Evolutionary conservation across 2,329 filamentous ascomycete species (phyloP).

Genomic region (Orbilia oligospora): DNA sequence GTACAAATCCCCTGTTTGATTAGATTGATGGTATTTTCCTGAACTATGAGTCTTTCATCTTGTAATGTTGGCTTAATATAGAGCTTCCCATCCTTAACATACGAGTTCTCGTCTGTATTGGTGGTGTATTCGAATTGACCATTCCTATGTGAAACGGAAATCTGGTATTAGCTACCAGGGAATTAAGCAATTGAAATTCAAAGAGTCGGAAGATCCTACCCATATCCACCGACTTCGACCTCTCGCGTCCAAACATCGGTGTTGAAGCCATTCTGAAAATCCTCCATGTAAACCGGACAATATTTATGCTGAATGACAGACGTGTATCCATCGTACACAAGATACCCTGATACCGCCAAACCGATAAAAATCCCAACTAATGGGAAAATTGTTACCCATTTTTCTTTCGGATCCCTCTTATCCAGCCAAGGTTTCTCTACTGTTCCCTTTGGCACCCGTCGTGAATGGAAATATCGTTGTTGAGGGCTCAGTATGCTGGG

Average conservation of each 20-base stretch:
- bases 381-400: constrained; percentile 87
- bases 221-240: constrained; percentile 80
- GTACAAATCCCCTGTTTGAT: constrained; percentile 78
- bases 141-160: constrained; percentile 71
- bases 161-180: neutral
- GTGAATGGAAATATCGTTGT: constrained; percentile 79
- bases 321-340: constrained; percentile 81
- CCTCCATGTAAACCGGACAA: constrained; percentile 77
- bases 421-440: constrained; percentile 82
- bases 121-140: constrained; percentile 87
- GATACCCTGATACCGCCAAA: constrained; percentile 76
- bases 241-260: constrained; percentile 79
- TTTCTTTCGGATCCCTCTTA: constrained; percentile 82
- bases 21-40: constrained; percentile 78
- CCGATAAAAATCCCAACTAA: constrained; percentile 79
- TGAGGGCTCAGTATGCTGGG: constrained; percentile 64
- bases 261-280: constrained; percentile 75
- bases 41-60: constrained; percentile 76
- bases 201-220: constrained; percentile 71
- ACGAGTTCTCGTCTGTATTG: constrained; percentile 79
- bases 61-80: constrained; percentile 84
- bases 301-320: constrained; percentile 82
- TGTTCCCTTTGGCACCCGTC: constrained; percentile 79
- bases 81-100: constrained; percentile 77
- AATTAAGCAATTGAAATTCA: neutral